Base-by-base conservation (phyloP, 2,329 filamentous ascomycete genomes). In the Rutstroemia sp. region DNA sequence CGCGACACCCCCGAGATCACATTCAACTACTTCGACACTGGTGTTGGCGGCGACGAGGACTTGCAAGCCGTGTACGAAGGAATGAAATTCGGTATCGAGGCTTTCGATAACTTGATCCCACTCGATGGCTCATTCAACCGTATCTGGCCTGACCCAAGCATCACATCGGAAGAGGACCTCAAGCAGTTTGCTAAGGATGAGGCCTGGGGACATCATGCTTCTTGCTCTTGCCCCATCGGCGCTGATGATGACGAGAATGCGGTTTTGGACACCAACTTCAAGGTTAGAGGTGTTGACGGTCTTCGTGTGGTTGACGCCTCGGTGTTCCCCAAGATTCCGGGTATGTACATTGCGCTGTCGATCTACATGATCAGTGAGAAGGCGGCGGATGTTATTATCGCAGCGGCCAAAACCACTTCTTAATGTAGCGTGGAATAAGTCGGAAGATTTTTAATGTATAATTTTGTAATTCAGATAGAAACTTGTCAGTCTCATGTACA, bases 1-100 rank as follows among this genome's bases (percentile, higher is more conserved):
- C 78, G 80, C 1, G 85, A 88, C 55, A 72, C 76, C 5, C 87
- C 87, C 0, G 69, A 78, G 3, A 86, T 89, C 62, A 72, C 73
- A 48, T 86, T 84, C 72, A 79, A 82, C 67, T 85, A 78, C 69
- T 85, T 81, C 71, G 71, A 57, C 23, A 38, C 47, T 18, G 60
- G 59, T 4, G 25, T 19, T 4, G 49, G 45, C 9, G 54, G 41
- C 3, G 53, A 62, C 45, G 44, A 52, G 7, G 59, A 64, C 53
- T 49, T 65, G 16, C 44, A 58, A 41, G 58, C 63, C 23, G 27
- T 61, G 7, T 51, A 41, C 1, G 63, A 65, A 14, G 62, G 56
- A 9, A 54, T 61, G 12, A 45, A 58, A 2, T 56, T 58, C 8
- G 60, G 46, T 6, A 54, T 60, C n/a, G 46, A 58, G 21, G 49